A percentile compares a stretch with the other conserved stretches of the same genome.
phyloP scores from a whole-genome alignment of 768 basidiomycete genomes.

The Psilocybe cyanescens region DNA sequence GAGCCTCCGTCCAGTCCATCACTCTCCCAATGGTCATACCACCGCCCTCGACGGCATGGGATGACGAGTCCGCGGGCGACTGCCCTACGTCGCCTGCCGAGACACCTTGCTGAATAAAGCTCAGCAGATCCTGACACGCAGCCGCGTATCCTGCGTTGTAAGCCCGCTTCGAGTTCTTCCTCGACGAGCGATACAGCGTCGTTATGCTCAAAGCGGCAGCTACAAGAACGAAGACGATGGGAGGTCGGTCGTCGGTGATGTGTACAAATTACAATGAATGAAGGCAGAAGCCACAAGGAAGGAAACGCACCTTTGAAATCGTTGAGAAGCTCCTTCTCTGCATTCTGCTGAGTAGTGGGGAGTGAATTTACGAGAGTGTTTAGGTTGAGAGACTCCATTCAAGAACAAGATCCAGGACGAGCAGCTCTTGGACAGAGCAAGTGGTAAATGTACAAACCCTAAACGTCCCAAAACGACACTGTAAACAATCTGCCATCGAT shows the following conservation, averaged over 20 bases:
- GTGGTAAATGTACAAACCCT: slow-evolving; percentile 1
- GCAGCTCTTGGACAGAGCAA: neutral
- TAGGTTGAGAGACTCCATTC: slow-evolving; percentile 79
- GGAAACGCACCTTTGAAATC: slow-evolving; percentile 72
- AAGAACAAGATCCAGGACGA: slow-evolving; percentile 9
- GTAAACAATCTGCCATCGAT: slow-evolving; percentile 7
- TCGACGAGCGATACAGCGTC: slow-evolving; percentile 80
- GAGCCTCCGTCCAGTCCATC: slow-evolving; percentile 86
- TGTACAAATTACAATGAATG: neutral
- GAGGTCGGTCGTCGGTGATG: slow-evolving; percentile 1
- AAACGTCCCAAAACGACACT: slow-evolving; percentile 1
- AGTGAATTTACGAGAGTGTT: slow-evolving; percentile 80
- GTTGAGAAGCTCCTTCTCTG: slow-evolving; percentile 79
- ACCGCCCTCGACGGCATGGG: slow-evolving; percentile 49
- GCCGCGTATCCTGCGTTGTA: slow-evolving; percentile 82
- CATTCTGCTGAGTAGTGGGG: slow-evolving; percentile 72
- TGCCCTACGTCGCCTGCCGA: slow-evolving; percentile 57
- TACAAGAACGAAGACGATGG: slow-evolving; percentile 29
- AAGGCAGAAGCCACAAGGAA: slow-evolving; percentile 18
- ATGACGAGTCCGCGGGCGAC: slow-evolving; percentile 36
- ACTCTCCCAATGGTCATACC: slow-evolving; percentile 80
- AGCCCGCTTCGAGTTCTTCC: slow-evolving; percentile 75
- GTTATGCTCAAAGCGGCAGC: slow-evolving; percentile 86
- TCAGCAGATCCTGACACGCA: slow-evolving; percentile 79
- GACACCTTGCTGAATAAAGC: slow-evolving; percentile 84